These are phyloP conservation scores for Solanum chilense DNA, from an alignment of 257 asterid genomes.

Conservation along the genomic window DNA sequence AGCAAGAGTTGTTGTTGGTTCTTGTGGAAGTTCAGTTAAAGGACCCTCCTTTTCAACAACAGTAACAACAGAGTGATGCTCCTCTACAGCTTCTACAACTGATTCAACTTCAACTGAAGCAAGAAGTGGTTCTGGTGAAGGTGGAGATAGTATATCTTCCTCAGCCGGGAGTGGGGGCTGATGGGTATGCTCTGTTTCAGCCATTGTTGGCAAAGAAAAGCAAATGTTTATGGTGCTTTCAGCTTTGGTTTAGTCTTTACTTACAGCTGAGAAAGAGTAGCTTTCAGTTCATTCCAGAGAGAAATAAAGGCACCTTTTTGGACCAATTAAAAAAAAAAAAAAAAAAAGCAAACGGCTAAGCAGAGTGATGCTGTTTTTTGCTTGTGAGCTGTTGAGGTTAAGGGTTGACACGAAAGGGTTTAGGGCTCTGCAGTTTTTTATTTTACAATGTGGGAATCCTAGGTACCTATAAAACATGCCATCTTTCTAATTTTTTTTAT, in stretches of 20 bases:
- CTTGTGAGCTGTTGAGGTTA: conserved; percentile 1
- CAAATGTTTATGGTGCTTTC: not conserved
- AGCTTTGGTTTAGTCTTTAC: not conserved
- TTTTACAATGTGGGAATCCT: not conserved
- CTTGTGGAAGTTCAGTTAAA: conserved; percentile 14
- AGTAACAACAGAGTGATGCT: conserved; percentile 23
- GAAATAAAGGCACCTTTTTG: not conserved
- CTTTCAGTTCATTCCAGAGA: conserved; percentile 12
- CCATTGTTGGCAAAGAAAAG: conserved; percentile 20
- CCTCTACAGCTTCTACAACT: conserved; percentile 11
- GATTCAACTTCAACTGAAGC: conserved; percentile 32
- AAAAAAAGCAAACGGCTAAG: not conserved
- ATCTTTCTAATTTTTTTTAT: not conserved
- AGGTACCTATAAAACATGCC: not conserved
- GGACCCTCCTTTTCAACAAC: conserved; percentile 39
- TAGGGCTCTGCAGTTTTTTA: not conserved
- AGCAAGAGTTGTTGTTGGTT: not conserved
- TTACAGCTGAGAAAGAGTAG: not conserved
- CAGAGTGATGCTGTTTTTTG: not conserved
- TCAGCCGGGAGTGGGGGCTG: conserved; percentile 16
- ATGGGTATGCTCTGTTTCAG: conserved; percentile 27
- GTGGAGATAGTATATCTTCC: not conserved
- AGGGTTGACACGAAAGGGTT: conserved; percentile 9
- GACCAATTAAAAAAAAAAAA: not conserved
- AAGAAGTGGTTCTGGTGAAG: conserved; percentile 41